phyloP scores from a whole-genome alignment of 768 basidiomycete genomes.

The Goffeauzyma gilvescens region DNA sequence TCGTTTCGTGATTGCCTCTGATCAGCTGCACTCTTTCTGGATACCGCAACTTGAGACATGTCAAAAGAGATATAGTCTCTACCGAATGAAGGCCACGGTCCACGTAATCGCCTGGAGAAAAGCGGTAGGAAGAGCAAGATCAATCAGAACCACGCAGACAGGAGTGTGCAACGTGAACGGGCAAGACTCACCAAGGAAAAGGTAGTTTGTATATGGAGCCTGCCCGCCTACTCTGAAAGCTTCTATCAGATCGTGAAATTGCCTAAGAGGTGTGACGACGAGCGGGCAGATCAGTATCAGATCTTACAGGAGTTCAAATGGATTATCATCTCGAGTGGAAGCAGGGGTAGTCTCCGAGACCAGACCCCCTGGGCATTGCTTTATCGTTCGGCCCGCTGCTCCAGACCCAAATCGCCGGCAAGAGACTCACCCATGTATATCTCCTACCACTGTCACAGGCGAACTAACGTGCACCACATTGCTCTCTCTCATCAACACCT shows the following conservation, averaged over 20 bases:
- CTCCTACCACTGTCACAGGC: conserved; percentile 94
- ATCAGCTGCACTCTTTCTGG: conserved; percentile 93
- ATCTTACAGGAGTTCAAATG: no score
- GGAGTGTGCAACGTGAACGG: conserved; percentile 3
- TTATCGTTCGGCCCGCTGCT: no score
- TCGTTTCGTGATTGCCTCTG: conserved; percentile 89
- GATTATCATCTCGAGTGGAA: no score
- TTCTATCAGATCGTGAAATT: conserved; percentile 98
- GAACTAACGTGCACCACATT: conserved; percentile 95
- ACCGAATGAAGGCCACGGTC: conserved; percentile 95
- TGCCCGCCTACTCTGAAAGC: conserved; percentile 97
- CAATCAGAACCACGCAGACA: conserved; percentile 1
- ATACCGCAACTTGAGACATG: conserved; percentile 88
- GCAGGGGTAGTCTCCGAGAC: no score
- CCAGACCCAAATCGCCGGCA: no score
- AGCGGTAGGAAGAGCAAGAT: conserved; percentile 2
- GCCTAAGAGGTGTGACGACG: no score
- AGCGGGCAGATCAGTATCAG: no score
- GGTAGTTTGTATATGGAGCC: conserved; percentile 89
- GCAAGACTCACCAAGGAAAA: conserved; percentile 65
- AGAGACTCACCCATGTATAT: conserved; percentile 80
- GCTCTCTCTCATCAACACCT: conserved; percentile 94
- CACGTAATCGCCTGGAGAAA: conserved; percentile 72
- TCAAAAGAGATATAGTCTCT: conserved; percentile 91
- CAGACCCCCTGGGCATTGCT: no score